These are phyloP conservation scores for Citrus australasica DNA, from an alignment of 345 rosid genomes.

Conservation along the genomic window DNA sequence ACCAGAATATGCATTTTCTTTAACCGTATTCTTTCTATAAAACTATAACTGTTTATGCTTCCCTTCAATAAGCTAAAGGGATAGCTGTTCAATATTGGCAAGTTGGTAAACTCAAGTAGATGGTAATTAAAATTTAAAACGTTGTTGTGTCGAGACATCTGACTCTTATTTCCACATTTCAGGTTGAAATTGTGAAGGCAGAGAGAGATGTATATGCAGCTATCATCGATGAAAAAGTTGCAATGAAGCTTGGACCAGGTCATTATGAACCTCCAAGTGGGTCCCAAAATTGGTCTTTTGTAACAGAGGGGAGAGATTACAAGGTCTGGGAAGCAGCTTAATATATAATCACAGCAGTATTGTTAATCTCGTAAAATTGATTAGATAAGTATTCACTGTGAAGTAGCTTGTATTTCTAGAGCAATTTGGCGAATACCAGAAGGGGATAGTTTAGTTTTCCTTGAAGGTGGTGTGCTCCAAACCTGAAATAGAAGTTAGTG, in stretches of 20 bases:
- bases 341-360: conserved; percentile 5
- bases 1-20: not conserved
- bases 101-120: too few relatives aligned
- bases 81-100: not conserved
- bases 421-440: not conserved
- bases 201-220: conserved; percentile 91
- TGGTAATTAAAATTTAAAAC: not conserved
- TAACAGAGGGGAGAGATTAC: conserved; percentile 76
- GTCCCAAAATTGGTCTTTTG: conserved; percentile 52
- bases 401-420: not conserved
- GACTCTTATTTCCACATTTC: conserved; percentile 7
- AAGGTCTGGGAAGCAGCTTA: conserved; percentile 85
- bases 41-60: not conserved
- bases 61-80: not conserved
- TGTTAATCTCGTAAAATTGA: not conserved
- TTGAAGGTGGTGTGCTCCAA: not conserved
- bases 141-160: not conserved
- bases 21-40: not conserved
- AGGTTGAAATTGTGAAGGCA: conserved; percentile 71
- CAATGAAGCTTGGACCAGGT: conserved; percentile 94
- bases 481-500: not conserved
- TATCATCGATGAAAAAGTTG: conserved; percentile 67
- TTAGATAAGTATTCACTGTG: not conserved
- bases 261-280: conserved; percentile 67
- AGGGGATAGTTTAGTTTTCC: not conserved